A percentile compares a stretch with the other conserved stretches of the same genome.
phyloP scores from a whole-genome alignment of 169 alveolate genomes.

The Perkinsus olseni region DNA sequence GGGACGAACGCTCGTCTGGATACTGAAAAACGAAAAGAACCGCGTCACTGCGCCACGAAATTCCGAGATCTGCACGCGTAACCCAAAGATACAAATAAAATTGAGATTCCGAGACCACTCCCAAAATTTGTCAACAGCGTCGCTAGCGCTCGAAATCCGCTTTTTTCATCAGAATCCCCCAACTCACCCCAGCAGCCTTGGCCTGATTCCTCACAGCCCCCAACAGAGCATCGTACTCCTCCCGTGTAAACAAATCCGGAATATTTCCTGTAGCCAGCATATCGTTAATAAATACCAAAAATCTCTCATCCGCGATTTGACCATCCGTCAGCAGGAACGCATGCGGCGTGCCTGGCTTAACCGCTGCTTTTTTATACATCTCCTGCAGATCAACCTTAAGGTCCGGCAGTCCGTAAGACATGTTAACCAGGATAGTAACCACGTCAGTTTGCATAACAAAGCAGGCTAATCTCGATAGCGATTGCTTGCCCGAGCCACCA shows the following conservation, averaged over 20 bases:
- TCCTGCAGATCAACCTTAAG: slow-evolving; percentile 78
- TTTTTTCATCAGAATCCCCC: slow-evolving; percentile 33
- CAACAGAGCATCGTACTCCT: slow-evolving; percentile 75
- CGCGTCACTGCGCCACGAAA: neutral
- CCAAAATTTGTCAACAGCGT: too few relatives aligned
- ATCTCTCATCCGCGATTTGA: slow-evolving; percentile 81
- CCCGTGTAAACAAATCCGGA: slow-evolving; percentile 83
- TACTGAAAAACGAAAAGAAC: neutral
- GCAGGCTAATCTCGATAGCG: slow-evolving; percentile 77
- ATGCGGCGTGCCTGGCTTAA: slow-evolving; percentile 77
- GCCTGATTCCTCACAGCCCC: slow-evolving; percentile 77
- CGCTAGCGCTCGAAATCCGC: slow-evolving; percentile 20
- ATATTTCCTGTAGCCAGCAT: slow-evolving; percentile 88
- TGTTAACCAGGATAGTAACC: slow-evolving; percentile 70
- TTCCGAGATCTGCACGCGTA: neutral
- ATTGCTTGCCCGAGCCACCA: slow-evolving; percentile 95
- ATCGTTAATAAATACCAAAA: slow-evolving; percentile 85
- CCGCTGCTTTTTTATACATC: slow-evolving; percentile 83
- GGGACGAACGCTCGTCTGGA: slow-evolving; percentile 68
- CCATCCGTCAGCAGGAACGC: slow-evolving; percentile 86
- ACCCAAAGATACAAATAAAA: too few relatives aligned
- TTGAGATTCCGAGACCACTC: too few relatives aligned
- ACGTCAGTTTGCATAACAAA: slow-evolving; percentile 76
- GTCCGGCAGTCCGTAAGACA: slow-evolving; percentile 72
- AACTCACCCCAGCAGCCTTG: slow-evolving; percentile 63